Evolutionary conservation across 2,329 filamentous ascomycete species (phyloP), one percentile per base, ranked within the genome.

Genomic region (Trichoderma gracile): DNA sequence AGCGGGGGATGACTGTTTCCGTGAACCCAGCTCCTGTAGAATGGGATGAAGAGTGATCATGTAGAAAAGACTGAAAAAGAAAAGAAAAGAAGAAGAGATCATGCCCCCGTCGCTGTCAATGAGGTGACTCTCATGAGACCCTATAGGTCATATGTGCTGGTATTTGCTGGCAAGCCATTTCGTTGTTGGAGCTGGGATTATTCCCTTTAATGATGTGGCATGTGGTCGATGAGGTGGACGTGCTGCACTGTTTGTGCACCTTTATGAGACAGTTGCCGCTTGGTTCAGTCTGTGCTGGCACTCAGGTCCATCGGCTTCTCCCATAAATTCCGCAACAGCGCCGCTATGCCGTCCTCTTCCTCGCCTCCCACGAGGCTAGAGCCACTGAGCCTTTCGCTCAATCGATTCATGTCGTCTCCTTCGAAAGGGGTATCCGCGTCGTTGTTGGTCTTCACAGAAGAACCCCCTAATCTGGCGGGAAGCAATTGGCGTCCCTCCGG

Each of bases 281-380:
- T 54, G 42, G 23, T 62, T 62, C 15, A 62, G 46, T 62, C 58
- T 46, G 58, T 69, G 70, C 85, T 87, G 30, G 82, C 81, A 69
- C 83, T 83, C 65, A 87, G 75, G 69, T 87, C 84, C 73, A 81
- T 77, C 55, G 79, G 83, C 78, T 84, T 87, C 52, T 88, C 85
- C 86, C 86, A 89, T 55, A 89, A 73, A 67, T 83, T 84, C 63
- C 85, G 78, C 60, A 89, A 74, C 49, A 87, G 69, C 5, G 81
- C 77, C 1, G 80, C 75, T 1, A 84, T 81, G 10, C 79, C 80
- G 56, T 84, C 81, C 55, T 84, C 81, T 27, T 82, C 82, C 23
- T 81, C 78, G 3, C 80, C 78, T 1, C 81, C 81, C 0, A 80
- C 78, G 2, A 82, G 73, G 62, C 81, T 84, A 10, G 80, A 77